Evolutionary conservation across 2,329 filamentous ascomycete species (phyloP).

Genomic region (Pezicula carpinea): DNA sequence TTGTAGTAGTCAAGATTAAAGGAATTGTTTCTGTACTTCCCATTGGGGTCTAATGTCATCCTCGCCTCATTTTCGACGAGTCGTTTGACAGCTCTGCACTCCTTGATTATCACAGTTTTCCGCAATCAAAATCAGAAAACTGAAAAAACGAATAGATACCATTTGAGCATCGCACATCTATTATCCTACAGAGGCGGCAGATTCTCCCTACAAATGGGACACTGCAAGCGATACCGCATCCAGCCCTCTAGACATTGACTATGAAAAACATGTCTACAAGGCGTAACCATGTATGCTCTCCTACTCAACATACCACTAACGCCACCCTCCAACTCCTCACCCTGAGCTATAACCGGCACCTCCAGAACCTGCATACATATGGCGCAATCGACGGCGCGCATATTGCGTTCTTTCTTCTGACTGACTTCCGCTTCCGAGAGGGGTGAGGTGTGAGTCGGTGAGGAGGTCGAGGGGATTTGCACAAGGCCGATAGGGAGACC

Average conservation of each 20-base stretch:
- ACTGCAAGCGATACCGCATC: conserved; percentile 91
- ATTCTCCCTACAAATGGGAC: conserved; percentile 89
- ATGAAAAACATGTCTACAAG: conserved; percentile 94
- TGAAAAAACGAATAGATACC: too few species aligned
- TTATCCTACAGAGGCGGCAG: conserved; percentile 68
- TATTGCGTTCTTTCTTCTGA: conserved; percentile 40
- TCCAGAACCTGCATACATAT: conserved; percentile 92
- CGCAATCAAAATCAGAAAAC: too few species aligned
- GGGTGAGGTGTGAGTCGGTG: conserved; percentile 7
- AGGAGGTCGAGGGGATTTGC: conserved; percentile 21
- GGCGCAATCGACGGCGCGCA: conserved; percentile 74
- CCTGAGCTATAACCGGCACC: conserved; percentile 70
- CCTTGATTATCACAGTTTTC: too few species aligned
- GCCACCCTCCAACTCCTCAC: conserved; percentile 43
- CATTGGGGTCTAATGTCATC: too few species aligned
- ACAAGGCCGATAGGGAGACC: conserved; percentile 74
- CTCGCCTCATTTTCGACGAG: too few species aligned
- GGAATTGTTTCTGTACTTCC: too few species aligned
- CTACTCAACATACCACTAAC: conserved; percentile 70
- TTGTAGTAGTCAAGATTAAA: too few species aligned
- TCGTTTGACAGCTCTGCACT: too few species aligned
- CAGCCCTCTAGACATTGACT: conserved; percentile 87
- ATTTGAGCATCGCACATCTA: too few species aligned
- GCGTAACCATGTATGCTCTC: conserved; percentile 92
- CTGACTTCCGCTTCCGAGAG: conserved; percentile 16